These are phyloP conservation scores for Dacryopinax primogenitus DNA, from an alignment of 768 basidiomycete species.

Conservation along the genomic window DNA sequence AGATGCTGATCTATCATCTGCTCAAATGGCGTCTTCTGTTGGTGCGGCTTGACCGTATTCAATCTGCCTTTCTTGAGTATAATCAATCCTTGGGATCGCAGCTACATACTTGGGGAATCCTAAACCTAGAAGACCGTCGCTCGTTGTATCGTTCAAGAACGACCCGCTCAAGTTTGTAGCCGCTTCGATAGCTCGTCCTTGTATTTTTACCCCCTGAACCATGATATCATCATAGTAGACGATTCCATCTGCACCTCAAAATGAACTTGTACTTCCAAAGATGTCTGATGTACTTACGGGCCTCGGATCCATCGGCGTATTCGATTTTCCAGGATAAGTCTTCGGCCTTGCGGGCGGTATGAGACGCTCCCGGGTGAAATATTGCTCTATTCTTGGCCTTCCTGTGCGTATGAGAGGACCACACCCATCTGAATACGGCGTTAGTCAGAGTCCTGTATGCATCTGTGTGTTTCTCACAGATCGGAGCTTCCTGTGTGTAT, in stretches of 20 bases:
- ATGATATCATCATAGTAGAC: conserved; percentile 24
- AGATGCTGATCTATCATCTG: conserved; percentile 30
- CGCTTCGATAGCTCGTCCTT: conserved; percentile 30
- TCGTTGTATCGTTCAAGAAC: conserved; percentile 28
- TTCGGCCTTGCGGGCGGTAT: conserved; percentile 18
- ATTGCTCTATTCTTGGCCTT: conserved; percentile 10
- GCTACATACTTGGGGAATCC: conserved; percentile 25
- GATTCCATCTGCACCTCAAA: conserved; percentile 20
- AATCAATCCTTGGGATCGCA: neutral
- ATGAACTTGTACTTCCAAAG: no score
- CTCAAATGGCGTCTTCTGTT: conserved; percentile 31
- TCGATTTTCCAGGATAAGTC: conserved; percentile 19
- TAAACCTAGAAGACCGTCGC: conserved; percentile 31
- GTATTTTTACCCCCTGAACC: conserved; percentile 21
- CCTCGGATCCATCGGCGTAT: conserved; percentile 16
- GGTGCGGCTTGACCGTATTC: conserved; percentile 30
- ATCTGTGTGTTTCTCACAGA: no score
- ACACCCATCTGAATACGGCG: neutral
- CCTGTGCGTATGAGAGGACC: conserved; percentile 15
- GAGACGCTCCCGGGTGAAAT: conserved; percentile 22
- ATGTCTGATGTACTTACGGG: conserved; percentile 22
- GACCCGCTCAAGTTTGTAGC: conserved; percentile 27
- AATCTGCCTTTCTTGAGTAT: conserved; percentile 12
- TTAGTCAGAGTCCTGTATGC: no score
- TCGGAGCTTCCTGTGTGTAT: conserved; percentile 9